phyloP scores from a whole-genome alignment of 139 green algal genomes.

The Marvania coccoides region DNA sequence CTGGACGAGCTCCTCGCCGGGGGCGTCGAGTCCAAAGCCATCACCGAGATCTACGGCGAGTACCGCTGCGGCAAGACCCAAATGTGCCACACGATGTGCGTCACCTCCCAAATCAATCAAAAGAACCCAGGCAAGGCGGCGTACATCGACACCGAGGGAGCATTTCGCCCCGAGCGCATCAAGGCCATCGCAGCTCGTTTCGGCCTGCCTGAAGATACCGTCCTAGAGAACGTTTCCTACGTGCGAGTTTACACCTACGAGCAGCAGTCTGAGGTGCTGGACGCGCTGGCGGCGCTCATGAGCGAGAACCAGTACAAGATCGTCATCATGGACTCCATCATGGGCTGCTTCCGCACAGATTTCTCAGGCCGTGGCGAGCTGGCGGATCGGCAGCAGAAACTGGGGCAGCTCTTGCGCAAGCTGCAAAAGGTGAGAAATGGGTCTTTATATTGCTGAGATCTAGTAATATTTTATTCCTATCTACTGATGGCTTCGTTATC shows the following conservation, averaged over 20 bases:
- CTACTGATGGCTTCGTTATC: not conserved
- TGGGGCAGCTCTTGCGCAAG: constrained; percentile 74
- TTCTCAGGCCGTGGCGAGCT: constrained; percentile 86
- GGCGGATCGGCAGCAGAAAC: constrained; percentile 84
- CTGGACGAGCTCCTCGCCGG: constrained; percentile 78
- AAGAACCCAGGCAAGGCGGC: constrained; percentile 43
- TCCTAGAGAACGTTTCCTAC: constrained; percentile 72
- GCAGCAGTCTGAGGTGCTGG: constrained; percentile 54
- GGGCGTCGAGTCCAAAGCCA: constrained; percentile 71
- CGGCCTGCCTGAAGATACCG: constrained; percentile 62
- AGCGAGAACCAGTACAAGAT: constrained; percentile 64
- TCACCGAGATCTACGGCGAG: constrained; percentile 85
- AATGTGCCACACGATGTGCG: constrained; percentile 77
- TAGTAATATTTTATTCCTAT: not conserved
- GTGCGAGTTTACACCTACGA: constrained; percentile 77
- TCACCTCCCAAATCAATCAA: constrained; percentile 56
- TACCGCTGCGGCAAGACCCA: constrained; percentile 80
- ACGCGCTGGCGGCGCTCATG: constrained; percentile 60
- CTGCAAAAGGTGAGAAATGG: constrained; percentile 24
- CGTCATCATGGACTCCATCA: constrained; percentile 66
- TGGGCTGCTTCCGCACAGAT: constrained; percentile 73
- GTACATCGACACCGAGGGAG: constrained; percentile 90
- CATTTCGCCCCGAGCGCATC: constrained; percentile 82
- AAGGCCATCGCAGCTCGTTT: constrained; percentile 76
- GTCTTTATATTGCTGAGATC: not conserved